phyloP scores from a whole-genome alignment of 1,139 yeast genomes.

The Kodamaea arcana region DNA sequence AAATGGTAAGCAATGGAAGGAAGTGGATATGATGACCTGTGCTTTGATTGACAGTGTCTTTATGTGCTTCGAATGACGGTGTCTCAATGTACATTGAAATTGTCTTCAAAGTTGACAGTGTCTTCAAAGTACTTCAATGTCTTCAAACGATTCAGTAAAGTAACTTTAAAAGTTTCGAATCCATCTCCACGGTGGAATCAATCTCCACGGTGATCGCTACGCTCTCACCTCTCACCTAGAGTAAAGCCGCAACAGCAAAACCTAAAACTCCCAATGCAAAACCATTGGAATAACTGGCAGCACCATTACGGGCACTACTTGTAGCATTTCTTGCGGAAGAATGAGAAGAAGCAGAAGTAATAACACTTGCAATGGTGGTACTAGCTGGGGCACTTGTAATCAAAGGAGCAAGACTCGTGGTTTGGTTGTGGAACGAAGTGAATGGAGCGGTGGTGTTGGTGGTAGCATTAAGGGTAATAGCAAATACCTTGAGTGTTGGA shows the following conservation, averaged over 20 bases:
- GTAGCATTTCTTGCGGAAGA: conserved; percentile 9
- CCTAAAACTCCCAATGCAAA: conserved; percentile 49
- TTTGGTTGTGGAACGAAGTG: conserved; percentile 12
- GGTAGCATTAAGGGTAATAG: conserved; percentile 33
- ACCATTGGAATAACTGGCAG: conserved; percentile 31
- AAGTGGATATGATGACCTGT: too few species aligned
- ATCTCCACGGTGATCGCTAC: too few species aligned
- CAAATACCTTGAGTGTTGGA: conserved; percentile 31
- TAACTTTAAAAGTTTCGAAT: too few species aligned
- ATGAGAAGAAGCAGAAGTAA: conserved; percentile 18
- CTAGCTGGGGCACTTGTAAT: conserved; percentile 4
- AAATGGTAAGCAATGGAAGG: too few species aligned
- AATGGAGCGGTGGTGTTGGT: conserved; percentile 15
- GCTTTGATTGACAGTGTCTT: too few species aligned
- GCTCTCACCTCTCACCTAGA: too few species aligned
- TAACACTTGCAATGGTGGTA: conserved; percentile 10
- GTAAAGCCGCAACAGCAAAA: conserved; percentile 47
- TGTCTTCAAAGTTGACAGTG: too few species aligned
- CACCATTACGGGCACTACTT: conserved; percentile 23
- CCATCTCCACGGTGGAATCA: too few species aligned
- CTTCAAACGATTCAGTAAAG: too few species aligned
- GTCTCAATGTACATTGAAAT: too few species aligned
- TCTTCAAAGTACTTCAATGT: too few species aligned
- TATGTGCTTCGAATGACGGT: too few species aligned
- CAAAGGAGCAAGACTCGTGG: conserved; percentile 3